Percentiles rank a stretch among this genome's conserved stretches.
phyloP scores from a whole-genome alignment of 2,329 filamentous ascomycete species.

The Aspergillaceae sp. region DNA sequence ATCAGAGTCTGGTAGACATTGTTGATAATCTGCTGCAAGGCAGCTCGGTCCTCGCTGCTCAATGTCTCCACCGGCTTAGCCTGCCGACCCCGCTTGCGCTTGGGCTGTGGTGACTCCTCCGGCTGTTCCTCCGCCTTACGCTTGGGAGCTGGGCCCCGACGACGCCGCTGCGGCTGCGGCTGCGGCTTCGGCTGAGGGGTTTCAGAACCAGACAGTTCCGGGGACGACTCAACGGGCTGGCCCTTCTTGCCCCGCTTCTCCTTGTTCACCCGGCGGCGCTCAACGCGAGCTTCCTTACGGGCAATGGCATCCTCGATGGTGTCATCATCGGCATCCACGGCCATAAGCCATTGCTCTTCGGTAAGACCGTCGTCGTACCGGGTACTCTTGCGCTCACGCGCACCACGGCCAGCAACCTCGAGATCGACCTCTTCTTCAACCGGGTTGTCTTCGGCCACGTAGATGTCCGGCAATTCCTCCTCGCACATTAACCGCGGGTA shows the following conservation, averaged over 20 bases:
- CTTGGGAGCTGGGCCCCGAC: constrained; percentile 73
- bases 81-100: constrained; percentile 67
- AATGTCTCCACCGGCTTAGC: constrained; percentile 61
- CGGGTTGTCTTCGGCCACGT: constrained; percentile 76
- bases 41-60: constrained; percentile 58
- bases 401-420: constrained; percentile 77
- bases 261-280: constrained; percentile 69
- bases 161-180: constrained; percentile 56
- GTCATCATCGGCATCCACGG: constrained; percentile 94
- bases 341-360: constrained; percentile 98
- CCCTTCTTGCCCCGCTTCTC: constrained; percentile 47
- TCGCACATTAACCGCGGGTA: constrained; percentile 77
- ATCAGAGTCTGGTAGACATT: constrained; percentile 71
- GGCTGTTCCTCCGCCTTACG: constrained; percentile 74
- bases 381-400: constrained; percentile 87
- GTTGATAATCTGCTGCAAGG: constrained; percentile 72
- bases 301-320: constrained; percentile 86
- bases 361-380: constrained; percentile 96
- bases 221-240: constrained; percentile 54
- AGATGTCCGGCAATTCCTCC: constrained; percentile 85
- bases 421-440: constrained; percentile 65
- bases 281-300: constrained; percentile 77
- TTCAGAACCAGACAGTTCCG: constrained; percentile 72
- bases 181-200: constrained; percentile 50
- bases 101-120: constrained; percentile 67